Conservation (phyloP, 2,329 filamentous ascomycete genomes). For the Hypoxylon rubiginosum region DNA sequence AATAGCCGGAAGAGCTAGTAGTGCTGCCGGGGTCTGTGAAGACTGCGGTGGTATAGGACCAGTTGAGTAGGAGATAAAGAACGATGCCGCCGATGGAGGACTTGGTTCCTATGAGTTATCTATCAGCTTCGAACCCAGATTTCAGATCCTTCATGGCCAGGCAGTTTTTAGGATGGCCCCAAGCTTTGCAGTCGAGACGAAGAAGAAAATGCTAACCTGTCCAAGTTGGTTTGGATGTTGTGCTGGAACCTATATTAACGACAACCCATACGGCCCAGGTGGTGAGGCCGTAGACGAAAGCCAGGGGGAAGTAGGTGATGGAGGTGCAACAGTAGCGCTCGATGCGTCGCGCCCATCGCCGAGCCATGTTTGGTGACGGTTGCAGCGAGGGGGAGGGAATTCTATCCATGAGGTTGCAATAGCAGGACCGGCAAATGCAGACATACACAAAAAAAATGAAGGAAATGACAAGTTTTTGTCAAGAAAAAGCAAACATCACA, state of each 20-base stretch:
- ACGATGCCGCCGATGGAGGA: constrained; percentile 74
- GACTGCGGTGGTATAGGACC: constrained; percentile 91
- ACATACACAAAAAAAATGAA: constrained; percentile 5
- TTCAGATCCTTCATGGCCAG: neutral
- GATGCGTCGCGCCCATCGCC: constrained; percentile 75
- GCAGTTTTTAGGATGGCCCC: neutral
- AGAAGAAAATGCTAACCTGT: constrained; percentile 62
- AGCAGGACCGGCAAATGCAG: constrained; percentile 7
- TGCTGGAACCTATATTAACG: constrained; percentile 75
- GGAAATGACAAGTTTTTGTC: constrained; percentile 24
- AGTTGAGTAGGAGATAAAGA: constrained; percentile 85
- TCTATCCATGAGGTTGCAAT: constrained; percentile 44
- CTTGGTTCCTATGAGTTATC: constrained; percentile 59
- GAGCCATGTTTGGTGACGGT: constrained; percentile 62
- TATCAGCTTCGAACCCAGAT: constrained; percentile 16
- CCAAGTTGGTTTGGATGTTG: constrained; percentile 67
- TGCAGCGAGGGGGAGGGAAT: constrained; percentile 44
- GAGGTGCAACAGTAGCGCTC: constrained; percentile 88
- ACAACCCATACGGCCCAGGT: constrained; percentile 95
- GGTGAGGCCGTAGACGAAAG: constrained; percentile 90
- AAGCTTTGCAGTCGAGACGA: neutral
- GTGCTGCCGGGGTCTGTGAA: constrained; percentile 89
- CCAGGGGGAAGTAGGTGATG: constrained; percentile 86
- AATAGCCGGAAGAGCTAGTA: constrained; percentile 77
- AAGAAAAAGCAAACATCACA: constrained; percentile 25